Evolutionary conservation across 2,329 filamentous ascomycete species (phyloP).

Genomic region (Aspergillus phoenicis): DNA sequence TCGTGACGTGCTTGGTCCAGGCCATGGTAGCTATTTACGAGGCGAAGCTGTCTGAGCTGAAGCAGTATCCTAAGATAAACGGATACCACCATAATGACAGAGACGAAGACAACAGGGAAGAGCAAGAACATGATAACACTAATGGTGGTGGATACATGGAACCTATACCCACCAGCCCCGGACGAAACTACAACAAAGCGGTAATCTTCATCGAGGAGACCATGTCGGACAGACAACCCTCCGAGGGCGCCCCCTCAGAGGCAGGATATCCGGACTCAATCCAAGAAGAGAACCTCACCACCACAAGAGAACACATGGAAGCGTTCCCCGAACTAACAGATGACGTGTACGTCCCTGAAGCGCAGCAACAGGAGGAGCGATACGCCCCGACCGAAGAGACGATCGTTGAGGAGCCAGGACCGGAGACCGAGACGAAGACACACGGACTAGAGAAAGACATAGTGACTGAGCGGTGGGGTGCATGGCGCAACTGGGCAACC

Average conservation of each 20-base stretch:
- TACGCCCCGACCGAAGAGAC: background rate
- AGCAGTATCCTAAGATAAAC: background rate
- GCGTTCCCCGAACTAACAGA: background rate
- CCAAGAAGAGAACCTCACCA: background rate
- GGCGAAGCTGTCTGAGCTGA: background rate
- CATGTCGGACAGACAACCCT: background rate
- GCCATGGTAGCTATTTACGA: constrained; percentile 4
- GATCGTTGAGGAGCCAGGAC: background rate
- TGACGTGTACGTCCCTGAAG: background rate
- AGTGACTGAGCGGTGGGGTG: background rate
- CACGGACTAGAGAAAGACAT: background rate
- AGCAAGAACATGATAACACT: background rate
- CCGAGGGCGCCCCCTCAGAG: background rate
- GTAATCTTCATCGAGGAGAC: background rate
- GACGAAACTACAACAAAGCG: background rate
- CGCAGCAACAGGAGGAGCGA: background rate
- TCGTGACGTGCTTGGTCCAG: constrained; percentile 4
- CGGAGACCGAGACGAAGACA: background rate
- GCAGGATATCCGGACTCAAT: background rate
- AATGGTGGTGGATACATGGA: background rate
- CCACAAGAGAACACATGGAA: background rate
- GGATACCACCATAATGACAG: background rate
- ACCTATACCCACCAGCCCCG: background rate
- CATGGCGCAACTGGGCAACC: background rate
- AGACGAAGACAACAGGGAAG: background rate